Percentiles rank a stretch among this genome's conserved stretches.
phyloP scores from a whole-genome alignment of 805 yeast species.

The Candida coleopterorum region DNA sequence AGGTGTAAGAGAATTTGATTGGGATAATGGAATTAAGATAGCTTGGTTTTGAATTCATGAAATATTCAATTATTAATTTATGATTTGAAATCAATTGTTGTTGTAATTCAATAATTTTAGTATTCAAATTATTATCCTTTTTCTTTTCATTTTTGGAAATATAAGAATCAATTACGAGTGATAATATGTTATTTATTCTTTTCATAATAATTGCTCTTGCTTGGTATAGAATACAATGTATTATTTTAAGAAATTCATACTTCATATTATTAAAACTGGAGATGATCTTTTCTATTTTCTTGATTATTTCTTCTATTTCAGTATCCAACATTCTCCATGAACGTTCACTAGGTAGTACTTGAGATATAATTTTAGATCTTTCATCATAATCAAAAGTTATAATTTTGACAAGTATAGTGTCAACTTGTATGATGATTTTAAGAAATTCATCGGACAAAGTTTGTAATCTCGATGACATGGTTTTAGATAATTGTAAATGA shows the following conservation, averaged over 20 bases:
- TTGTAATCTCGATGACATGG: conserved; percentile 11
- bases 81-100: conserved; percentile 21
- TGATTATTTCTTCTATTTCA: conserved; percentile 18
- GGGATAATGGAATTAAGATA: conserved; percentile 23
- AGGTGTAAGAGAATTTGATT: conserved; percentile 26
- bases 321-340: conserved; percentile 24
- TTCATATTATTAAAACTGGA: conserved; percentile 5
- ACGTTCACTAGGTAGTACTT: conserved; percentile 25
- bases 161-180: conserved; percentile 20
- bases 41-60: conserved; percentile 24
- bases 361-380: conserved; percentile 20
- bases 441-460: conserved; percentile 15
- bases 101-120: conserved; percentile 25
- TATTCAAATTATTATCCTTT: conserved; percentile 14
- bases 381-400: conserved; percentile 30
- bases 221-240: conserved; percentile 24
- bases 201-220: conserved; percentile 26
- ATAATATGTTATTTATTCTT: conserved; percentile 23
- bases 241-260: conserved; percentile 15
- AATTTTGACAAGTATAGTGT: conserved; percentile 22
- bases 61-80: conserved; percentile 17
- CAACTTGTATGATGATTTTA: conserved; percentile 22
- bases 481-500: conserved; percentile 20
- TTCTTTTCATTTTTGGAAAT: conserved; percentile 9
- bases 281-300: conserved; percentile 8